Percentiles rank a stretch among this genome's conserved stretches.
Conservation (phyloP, 768 basidiomycete species). For the Daedaleopsis sinensis region DNA sequence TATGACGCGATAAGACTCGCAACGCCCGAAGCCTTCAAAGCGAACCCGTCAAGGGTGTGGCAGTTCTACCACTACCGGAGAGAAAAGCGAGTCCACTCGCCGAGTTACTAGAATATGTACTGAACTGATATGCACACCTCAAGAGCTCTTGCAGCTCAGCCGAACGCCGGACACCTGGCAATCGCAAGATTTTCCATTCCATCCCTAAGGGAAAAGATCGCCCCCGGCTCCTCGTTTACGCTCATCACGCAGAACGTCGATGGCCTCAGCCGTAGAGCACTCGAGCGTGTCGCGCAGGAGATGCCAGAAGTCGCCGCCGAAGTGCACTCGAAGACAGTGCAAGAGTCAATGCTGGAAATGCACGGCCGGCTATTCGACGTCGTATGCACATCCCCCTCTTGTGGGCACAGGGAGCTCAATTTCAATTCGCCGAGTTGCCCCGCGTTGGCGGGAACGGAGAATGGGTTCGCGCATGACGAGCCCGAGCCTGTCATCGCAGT, state of each 20-base stretch:
- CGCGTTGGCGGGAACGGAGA: constrained; percentile 25
- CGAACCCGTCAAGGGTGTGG: constrained; percentile 56
- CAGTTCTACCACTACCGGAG: constrained; percentile 70
- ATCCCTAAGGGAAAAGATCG: constrained; percentile 37
- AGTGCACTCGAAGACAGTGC: constrained; percentile 3
- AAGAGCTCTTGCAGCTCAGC: constrained; percentile 50
- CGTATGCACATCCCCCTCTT: constrained; percentile 46
- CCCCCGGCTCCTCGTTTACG: constrained; percentile 47
- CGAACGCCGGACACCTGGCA: constrained; percentile 60
- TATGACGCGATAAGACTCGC: constrained; percentile 54
- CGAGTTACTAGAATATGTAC: background rate
- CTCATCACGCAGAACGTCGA: constrained; percentile 70
- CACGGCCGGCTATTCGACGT: constrained; percentile 63
- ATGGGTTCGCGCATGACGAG: constrained; percentile 32
- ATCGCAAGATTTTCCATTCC: constrained; percentile 51
- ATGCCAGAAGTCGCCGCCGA: constrained; percentile 8
- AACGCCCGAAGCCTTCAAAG: constrained; percentile 52
- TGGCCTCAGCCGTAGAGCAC: constrained; percentile 47
- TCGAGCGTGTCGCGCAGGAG: constrained; percentile 29
- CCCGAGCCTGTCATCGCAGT: constrained; percentile 33
- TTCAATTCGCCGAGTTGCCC: constrained; percentile 21
- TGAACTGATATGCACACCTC: background rate
- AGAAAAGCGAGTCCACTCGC: constrained; percentile 38
- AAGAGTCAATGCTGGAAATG: constrained; percentile 50
- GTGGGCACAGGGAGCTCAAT: constrained; percentile 45